Evolutionary conservation across 1,284 basidiomycete genomes (phyloP), one percentile per base, ranked within the genome.

Genomic region (Stereum hirsutum): DNA sequence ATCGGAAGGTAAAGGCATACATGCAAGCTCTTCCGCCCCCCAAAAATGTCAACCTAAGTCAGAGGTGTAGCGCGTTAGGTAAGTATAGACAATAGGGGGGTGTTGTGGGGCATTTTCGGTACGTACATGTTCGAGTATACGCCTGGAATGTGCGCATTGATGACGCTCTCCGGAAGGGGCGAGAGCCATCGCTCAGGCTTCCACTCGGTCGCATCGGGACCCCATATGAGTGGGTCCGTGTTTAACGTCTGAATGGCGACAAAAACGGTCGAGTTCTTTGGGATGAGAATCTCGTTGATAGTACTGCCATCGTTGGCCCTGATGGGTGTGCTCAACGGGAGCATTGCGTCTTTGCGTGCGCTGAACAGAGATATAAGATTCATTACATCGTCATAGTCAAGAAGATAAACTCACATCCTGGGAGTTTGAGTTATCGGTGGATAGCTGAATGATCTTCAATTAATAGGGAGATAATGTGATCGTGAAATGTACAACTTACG

Each of bases 11-110:
- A 19, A 14, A 10, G 14, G 33, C 48, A 19, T 34, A 52, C 53
- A 55, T 55, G 52, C 52, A 55, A 6, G 54, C 43, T 23, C 51
- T 41, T 20, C 49, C 46, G 5, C 54, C 54, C 6, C 53, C 54
- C 23, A 50, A 32, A 45, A 55, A 54, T 2, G 54, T 46, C 51
- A 55, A 49, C 42, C 54, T 56, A 21, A 14, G 5, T 5, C n/a
- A n/a, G n/a, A n/a, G n/a, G n/a, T n/a, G n/a, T n/a, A 15, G 19
- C 30, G 21, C 19, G 8, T 34, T n/a, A n/a, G 24, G 25, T 31
- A 38, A 12, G 25, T 17, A 25, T 12, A 24, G 12, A 12, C 8
- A 15, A 5, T 21, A 2, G n/a, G 28, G 26, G 3, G 17, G 14
- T n/a, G n/a, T n/a, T n/a, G n/a, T n/a, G n/a, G n/a, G n/a, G n/a